A percentile compares a stretch with the other conserved stretches of the same genome.
Conservation (phyloP, 83 land plant genomes). For the Picea abies region DNA sequence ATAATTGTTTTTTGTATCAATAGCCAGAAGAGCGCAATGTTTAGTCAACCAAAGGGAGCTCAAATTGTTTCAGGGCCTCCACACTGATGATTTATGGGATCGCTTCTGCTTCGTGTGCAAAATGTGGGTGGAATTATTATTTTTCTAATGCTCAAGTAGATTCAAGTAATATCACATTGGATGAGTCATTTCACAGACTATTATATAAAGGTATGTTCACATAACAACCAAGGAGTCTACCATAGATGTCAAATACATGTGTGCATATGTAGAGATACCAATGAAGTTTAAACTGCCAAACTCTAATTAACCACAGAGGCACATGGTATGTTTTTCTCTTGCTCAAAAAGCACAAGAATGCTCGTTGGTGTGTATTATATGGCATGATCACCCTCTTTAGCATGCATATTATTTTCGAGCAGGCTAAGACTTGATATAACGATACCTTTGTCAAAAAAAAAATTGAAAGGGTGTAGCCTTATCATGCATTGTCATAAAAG, state of each 20-base stretch:
- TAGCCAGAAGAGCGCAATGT: no score
- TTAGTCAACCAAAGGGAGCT: background rate
- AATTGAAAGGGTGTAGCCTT: background rate
- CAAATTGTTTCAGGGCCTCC: background rate
- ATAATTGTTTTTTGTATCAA: no score
- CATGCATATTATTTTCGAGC: background rate
- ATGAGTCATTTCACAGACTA: background rate
- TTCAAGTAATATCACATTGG: background rate
- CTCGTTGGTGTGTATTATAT: background rate
- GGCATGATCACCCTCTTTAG: background rate
- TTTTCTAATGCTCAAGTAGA: background rate
- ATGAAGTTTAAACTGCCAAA: background rate
- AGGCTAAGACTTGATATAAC: background rate
- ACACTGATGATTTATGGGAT: background rate
- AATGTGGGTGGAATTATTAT: background rate
- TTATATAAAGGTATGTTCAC: background rate
- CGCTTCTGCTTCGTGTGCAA: background rate
- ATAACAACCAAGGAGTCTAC: background rate
- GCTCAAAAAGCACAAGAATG: background rate
- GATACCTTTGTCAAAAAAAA: background rate
- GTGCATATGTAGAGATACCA: background rate
- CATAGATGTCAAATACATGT: background rate
- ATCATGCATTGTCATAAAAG: background rate
- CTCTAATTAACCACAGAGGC: background rate
- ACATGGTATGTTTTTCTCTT: background rate